Percentiles rank a stretch among this genome's conserved stretches.
Evolutionary conservation across 306 rosid species (phyloP).

Genomic region (Oxytropis ochrocephala): DNA sequence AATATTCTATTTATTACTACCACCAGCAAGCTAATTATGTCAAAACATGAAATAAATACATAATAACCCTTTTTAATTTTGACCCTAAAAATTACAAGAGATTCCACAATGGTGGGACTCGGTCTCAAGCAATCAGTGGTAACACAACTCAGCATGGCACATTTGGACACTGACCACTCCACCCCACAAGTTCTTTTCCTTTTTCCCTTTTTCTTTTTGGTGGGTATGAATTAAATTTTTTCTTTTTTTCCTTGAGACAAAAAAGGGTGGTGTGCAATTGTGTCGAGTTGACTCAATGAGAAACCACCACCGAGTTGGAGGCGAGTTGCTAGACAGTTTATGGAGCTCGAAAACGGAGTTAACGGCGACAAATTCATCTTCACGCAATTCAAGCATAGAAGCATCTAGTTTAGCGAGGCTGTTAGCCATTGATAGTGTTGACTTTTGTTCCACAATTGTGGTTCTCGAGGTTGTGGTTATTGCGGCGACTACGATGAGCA

Average conservation of each 20-base stretch:
- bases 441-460: no score
- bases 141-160: constrained; percentile 59
- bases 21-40: constrained; percentile 25
- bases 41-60: constrained; percentile 31
- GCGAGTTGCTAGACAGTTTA: constrained; percentile 74
- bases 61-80: constrained; percentile 27
- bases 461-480: no score
- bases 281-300: constrained; percentile 42
- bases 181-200: constrained; percentile 26
- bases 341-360: constrained; percentile 90
- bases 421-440: no score
- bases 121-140: constrained; percentile 32
- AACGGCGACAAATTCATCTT: constrained; percentile 73
- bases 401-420: constrained; percentile 84
- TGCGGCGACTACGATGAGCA: no score
- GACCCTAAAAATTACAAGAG: constrained; percentile 49
- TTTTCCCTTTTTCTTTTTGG: background rate
- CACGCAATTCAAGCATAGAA: constrained; percentile 74
- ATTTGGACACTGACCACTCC: constrained; percentile 30
- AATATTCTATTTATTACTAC: constrained; percentile 31
- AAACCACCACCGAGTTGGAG: background rate
- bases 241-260: background rate
- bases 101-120: constrained; percentile 68
- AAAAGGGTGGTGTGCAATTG: background rate
- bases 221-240: background rate